phyloP scores from a whole-genome alignment of 768 basidiomycete species.

The Asterophora lycoperdoides region DNA sequence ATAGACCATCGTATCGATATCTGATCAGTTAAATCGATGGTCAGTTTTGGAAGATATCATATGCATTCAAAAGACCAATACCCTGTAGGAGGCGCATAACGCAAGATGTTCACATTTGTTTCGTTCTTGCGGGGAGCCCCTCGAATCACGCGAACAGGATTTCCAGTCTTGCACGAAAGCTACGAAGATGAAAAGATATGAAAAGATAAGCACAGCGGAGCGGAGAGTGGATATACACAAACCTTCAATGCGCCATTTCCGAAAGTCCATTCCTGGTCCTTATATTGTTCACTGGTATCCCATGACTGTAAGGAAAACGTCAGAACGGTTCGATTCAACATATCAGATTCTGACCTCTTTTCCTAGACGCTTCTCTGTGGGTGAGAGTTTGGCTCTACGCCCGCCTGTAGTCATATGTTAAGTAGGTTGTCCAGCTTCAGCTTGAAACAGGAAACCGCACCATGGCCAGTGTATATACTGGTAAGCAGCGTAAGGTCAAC shows the following conservation, averaged over 20 bases:
- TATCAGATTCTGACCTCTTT: constrained; percentile 13
- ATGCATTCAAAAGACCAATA: not conserved
- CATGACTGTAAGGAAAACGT: constrained; percentile 16
- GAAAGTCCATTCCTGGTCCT: constrained; percentile 21
- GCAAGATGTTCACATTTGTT: not conserved
- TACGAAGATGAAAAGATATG: constrained; percentile 7
- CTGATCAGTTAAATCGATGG: constrained; percentile 4
- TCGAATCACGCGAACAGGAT: constrained; percentile 36
- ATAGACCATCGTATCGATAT: constrained; percentile 25
- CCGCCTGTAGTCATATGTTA: constrained; percentile 12
- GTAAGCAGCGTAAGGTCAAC: not conserved
- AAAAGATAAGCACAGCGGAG: not conserved
- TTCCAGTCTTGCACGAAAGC: constrained; percentile 24
- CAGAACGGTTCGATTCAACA: not conserved
- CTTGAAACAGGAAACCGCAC: constrained; percentile 1
- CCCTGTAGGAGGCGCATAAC: constrained; percentile 24
- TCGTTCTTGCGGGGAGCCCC: constrained; percentile 18
- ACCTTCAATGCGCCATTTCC: constrained; percentile 22
- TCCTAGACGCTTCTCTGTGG: constrained; percentile 10
- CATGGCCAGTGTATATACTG: constrained; percentile 21
- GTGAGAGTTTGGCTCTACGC: constrained; percentile 8
- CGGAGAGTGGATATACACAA: not conserved
- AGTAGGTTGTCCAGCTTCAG: no score
- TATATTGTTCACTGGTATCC: constrained; percentile 31
- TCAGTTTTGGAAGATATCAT: not conserved